Conservation (phyloP, 2,329 filamentous ascomycete genomes). For the Colletotrichum sp. region DNA sequence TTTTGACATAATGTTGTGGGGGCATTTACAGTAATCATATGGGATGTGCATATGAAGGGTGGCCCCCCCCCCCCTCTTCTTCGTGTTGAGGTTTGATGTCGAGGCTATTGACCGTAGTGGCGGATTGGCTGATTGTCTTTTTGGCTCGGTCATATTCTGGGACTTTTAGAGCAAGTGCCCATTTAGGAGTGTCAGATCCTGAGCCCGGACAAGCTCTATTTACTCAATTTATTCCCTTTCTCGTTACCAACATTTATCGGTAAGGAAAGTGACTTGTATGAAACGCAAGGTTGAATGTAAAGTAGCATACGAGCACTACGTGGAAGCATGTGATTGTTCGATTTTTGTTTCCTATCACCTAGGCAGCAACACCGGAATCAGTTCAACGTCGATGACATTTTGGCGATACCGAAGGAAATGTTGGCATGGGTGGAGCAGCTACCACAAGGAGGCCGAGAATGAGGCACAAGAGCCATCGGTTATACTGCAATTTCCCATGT, state of each 20-base stretch:
- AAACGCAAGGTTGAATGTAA: not conserved
- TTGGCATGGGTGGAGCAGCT: not conserved
- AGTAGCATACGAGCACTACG: not conserved
- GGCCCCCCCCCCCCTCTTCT: not conserved
- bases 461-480: not conserved
- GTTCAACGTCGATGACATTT: not conserved
- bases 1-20: not conserved
- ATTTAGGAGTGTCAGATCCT: not conserved
- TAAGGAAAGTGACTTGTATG: not conserved
- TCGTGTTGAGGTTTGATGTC: not conserved
- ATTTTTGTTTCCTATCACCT: not conserved
- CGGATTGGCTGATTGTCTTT: not conserved
- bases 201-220: not conserved
- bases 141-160: not conserved
- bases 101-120: not conserved
- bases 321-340: not conserved
- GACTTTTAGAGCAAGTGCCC: not conserved
- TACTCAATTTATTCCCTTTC: not conserved
- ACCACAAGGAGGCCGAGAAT: not conserved
- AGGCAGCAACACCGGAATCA: not conserved
- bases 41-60: not conserved
- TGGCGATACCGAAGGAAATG: not conserved
- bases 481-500: not conserved
- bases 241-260: not conserved
- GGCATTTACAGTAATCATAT: too few species aligned